Evolutionary conservation across 345 rosid genomes (phyloP), one percentile per base, ranked within the genome.

Genomic region (Punica granatum): DNA sequence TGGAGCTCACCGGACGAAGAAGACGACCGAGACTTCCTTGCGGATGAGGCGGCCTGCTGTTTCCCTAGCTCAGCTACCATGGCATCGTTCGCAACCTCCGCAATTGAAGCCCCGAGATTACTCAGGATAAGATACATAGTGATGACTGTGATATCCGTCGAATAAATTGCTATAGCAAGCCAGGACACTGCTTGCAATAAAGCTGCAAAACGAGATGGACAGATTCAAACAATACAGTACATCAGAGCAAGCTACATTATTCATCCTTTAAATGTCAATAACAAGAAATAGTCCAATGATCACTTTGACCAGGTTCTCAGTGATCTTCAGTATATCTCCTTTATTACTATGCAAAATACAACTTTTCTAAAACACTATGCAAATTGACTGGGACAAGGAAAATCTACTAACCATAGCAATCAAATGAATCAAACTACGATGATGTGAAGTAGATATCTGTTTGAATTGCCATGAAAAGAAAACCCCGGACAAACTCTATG

Each of bases 61-160:
- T 85, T 86, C 23, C 77, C 92, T 5, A 78, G 67, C 78, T 90
- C 97, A 1, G 96, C 99, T 19, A 91, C 97, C 70, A 91, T 82
- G 69, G 99, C 99, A 70, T 93, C 99, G 62, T 93, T 94, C 43
- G 95, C 97, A 69, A 94, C 97, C 79, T 93, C 97, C 0, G 86
- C 87, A 70, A 93, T 76, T 1, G 98, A 86, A 69, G 97, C 95
- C 3, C 97, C 98, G 1, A 90, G 90, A 67, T 93, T 93, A 64
- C 94, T 80, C 25, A 90, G 86, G 62, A 93, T 91, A 44, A 93
- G 95, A 74, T 69, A 85, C 1, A 87, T 1, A 21, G 71, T 68
- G 71, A 87, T 42, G 41, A 89, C 71, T 34, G 96, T 87, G 37
- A 86, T 78, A 51, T 77, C 82, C 30, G 92, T 83, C 63, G 77